These are phyloP conservation scores for Davidsoniella virescens DNA, from an alignment of 2,329 filamentous ascomycete species.

Conservation along the genomic window DNA sequence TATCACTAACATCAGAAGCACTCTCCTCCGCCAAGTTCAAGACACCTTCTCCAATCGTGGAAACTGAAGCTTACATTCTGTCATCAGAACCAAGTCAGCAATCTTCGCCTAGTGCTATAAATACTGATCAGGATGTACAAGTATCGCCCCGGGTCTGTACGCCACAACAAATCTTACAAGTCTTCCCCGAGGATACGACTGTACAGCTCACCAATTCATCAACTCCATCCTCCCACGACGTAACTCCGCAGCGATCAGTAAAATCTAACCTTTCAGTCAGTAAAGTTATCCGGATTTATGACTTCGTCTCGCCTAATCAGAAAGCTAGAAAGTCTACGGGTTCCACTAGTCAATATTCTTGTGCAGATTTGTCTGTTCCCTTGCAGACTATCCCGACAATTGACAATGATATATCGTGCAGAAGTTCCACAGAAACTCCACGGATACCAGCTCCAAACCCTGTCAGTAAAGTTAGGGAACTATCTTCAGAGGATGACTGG, in stretches of 20 bases:
- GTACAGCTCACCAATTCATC: neutral
- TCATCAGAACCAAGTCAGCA: neutral
- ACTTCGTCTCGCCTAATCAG: no score
- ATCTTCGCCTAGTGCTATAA: neutral
- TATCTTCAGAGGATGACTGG: conserved; percentile 8
- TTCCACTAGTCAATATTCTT: no score
- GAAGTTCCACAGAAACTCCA: no score
- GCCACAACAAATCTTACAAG: neutral
- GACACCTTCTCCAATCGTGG: neutral
- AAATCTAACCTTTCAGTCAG: neutral
- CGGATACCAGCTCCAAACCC: no score
- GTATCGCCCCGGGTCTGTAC: neutral
- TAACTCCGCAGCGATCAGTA: neutral
- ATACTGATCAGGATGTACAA: neutral
- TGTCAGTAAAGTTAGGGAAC: neutral
- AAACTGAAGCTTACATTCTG: neutral
- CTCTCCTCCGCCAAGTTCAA: neutral
- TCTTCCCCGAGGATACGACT: neutral
- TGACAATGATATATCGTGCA: no score
- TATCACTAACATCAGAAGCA: neutral
- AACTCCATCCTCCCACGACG: neutral
- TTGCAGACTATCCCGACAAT: no score
- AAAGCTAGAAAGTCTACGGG: no score
- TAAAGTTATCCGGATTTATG: no score
- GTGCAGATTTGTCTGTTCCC: no score